Percentiles rank a stretch among this genome's conserved stretches.
phyloP scores from a whole-genome alignment of 164 flowering plant genomes.

The Vitis amurensis region DNA sequence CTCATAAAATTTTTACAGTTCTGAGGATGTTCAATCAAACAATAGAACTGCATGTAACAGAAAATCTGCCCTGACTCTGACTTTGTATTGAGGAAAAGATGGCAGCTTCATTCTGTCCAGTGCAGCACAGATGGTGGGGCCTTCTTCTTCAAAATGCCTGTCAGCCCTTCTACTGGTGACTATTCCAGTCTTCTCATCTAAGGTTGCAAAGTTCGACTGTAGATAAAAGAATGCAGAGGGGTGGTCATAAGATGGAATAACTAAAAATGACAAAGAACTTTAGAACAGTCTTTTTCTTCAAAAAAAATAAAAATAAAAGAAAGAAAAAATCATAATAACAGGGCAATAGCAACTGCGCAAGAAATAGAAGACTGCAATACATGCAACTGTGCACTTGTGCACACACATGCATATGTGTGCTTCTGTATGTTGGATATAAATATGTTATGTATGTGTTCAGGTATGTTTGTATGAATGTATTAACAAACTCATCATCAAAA shows the following conservation, averaged over 20 bases:
- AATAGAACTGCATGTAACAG: neutral
- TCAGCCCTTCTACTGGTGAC: conserved; percentile 93
- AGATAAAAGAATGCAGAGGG: conserved; percentile 9
- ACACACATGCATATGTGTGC: too few species aligned
- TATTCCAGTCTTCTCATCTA: conserved; percentile 79
- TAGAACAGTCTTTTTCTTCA: neutral
- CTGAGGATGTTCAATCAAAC: neutral
- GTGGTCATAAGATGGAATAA: conserved; percentile 5
- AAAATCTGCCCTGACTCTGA: conserved; percentile 71
- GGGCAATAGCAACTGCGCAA: too few species aligned
- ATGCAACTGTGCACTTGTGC: too few species aligned
- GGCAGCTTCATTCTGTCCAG: conserved; percentile 94
- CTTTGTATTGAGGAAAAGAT: conserved; percentile 87
- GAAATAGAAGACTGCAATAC: too few species aligned
- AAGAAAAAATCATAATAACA: neutral
- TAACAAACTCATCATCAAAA: too few species aligned
- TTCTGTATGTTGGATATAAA: too few species aligned
- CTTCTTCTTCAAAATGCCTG: conserved; percentile 98
- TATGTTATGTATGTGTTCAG: too few species aligned
- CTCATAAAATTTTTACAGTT: neutral
- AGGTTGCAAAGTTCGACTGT: conserved; percentile 94
- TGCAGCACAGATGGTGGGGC: conserved; percentile 91
- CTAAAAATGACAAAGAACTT: neutral
- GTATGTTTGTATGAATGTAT: too few species aligned
- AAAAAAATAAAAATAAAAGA: neutral